Evolutionary conservation across 139 green algal genomes (phyloP), one percentile per base, ranked within the genome.

Genomic region (Micractinium conductrix): DNA sequence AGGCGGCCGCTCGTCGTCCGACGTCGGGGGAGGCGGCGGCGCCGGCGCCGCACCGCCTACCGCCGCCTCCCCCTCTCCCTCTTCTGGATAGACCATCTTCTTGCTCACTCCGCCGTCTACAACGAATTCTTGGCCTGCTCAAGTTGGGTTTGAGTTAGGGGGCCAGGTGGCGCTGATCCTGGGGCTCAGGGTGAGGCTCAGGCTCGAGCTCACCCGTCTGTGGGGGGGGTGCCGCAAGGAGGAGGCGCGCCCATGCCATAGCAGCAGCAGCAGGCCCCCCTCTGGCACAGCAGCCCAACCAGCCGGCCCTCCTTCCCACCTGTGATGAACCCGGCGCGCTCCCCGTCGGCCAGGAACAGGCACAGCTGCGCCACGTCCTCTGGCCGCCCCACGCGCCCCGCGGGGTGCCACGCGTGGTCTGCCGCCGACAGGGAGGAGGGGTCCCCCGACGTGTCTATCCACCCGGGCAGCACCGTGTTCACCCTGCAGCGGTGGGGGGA

Each of bases 41-140:
- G 0, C 19, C 67, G 3, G 67, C 67, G 30, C 14, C 35, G 2
- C 19, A 1, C 35, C 38, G 38, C 37, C 37, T 28, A 5, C 0
- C 10, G 8, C 62, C 1, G 62, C 38, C 8, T 19, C 76, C 3
- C 2, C 43, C 6, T 30, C 40, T 17, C 38, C 62, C 60, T 63
- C 78, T 30, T 92, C 85, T 38, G 90, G 91, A 63, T 94, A 94
- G 2, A 89, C 53, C 88, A 94, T 90, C 58, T 87, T 87, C n/a
- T 82, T 88, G 4, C 81, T 90, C 28, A 92, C 86, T 6, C 91
- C 90, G 6, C 91, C 91, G 55, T 94, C 91, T 17, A 87, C 84
- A 16, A 88, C 73, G 72, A 94, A 92, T 30, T 93, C 75, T 40
- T 89, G 86, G 14, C 48, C 38, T 81, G 75, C 50, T n/a, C n/a